Percentiles rank a stretch among this genome's conserved stretches.
Evolutionary conservation across 2,329 filamentous ascomycete species (phyloP).

Genomic region (Orbilia ellipsospora): DNA sequence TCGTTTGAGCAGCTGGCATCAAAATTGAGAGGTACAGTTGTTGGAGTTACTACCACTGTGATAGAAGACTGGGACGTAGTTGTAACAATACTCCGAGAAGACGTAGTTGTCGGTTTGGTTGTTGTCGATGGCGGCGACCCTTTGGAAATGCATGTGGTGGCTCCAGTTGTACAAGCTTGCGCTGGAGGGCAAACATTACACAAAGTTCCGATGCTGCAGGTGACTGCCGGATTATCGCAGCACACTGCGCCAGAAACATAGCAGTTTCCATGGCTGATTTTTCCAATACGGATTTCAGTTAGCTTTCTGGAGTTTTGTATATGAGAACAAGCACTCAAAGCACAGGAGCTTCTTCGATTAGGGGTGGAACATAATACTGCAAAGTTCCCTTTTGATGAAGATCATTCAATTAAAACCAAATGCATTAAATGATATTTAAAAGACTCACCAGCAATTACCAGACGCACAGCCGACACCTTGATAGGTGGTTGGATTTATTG

Average conservation of each 20-base stretch:
- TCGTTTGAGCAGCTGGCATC: not conserved
- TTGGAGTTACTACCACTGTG: conserved; percentile 5
- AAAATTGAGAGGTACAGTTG: conserved; percentile 4
- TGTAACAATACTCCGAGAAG: conserved; percentile 4
- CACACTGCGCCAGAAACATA: conserved; percentile 4
- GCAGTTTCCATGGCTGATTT: conserved; percentile 5
- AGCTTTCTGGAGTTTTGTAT: conserved; percentile 6
- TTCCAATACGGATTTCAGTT: conserved; percentile 6
- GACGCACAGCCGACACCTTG: conserved; percentile 2
- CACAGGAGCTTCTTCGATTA: conserved; percentile 1
- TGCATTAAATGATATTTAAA: conserved; percentile 7
- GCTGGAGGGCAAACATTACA: conserved; percentile 3
- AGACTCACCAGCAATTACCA: conserved; percentile 5
- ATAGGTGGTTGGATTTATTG: conserved; percentile 6
- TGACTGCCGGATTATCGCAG: conserved; percentile 5
- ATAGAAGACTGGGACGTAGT: conserved; percentile 1
- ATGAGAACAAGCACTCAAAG: conserved; percentile 6
- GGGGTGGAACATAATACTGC: conserved; percentile 2
- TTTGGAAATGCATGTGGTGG: conserved; percentile 5
- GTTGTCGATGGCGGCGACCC: conserved; percentile 1
- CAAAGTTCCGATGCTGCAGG: conserved; percentile 5
- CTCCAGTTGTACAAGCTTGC: conserved; percentile 5
- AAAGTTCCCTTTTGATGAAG: conserved; percentile 2
- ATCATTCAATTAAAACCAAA: conserved; percentile 3
- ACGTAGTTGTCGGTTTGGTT: conserved; percentile 5